Conservation (phyloP, 306 rosid species). For the Arachis hypogaea region DNA sequence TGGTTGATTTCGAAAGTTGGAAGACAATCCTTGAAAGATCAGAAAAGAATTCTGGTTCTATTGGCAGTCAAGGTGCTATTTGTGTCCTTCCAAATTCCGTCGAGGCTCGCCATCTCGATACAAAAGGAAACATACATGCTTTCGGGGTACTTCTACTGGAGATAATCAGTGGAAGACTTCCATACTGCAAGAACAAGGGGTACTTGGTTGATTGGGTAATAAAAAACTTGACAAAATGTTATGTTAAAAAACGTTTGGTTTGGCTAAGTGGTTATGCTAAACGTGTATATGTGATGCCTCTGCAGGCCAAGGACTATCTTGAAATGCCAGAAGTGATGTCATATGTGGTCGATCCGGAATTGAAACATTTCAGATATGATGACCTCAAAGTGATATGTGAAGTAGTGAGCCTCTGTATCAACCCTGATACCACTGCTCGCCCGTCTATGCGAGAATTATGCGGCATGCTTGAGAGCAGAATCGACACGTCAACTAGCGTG, state of each 20-base stretch:
- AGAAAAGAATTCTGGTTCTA: constrained; percentile 77
- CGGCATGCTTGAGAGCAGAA: constrained; percentile 73
- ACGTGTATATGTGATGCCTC: constrained; percentile 31
- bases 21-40: constrained; percentile 89
- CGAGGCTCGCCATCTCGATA: constrained; percentile 83
- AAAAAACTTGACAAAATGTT: constrained; percentile 31
- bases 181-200: constrained; percentile 77
- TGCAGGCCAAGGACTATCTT: constrained; percentile 84
- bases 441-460: constrained; percentile 73
- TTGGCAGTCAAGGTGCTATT: constrained; percentile 73
- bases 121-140: constrained; percentile 76
- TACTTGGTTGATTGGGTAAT: constrained; percentile 97
- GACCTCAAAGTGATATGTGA: constrained; percentile 85
- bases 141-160: constrained; percentile 89
- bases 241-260: constrained; percentile 17
- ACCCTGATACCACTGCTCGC: constrained; percentile 58
- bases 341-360: constrained; percentile 74
- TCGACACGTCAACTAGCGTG: constrained; percentile 74
- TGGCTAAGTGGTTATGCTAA: constrained; percentile 13
- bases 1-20: constrained; percentile 99
- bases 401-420: constrained; percentile 74
- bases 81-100: constrained; percentile 87
- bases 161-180: constrained; percentile 86
- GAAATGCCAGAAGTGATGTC: constrained; percentile 82
- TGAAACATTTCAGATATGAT: constrained; percentile 71